These are phyloP conservation scores for Plantago major DNA, from an alignment of 257 asterid genomes.

Conservation along the genomic window DNA sequence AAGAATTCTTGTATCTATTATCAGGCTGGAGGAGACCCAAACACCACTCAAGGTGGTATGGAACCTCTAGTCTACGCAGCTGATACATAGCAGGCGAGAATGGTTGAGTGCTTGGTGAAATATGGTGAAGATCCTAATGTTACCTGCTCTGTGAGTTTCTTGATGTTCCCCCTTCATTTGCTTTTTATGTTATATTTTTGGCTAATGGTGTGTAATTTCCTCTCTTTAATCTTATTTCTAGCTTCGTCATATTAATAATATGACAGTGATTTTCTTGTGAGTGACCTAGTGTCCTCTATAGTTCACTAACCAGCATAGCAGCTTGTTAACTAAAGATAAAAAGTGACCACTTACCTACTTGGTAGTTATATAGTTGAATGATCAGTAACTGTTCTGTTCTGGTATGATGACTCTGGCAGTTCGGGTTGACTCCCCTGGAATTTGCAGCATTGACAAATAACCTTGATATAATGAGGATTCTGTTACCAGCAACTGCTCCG, in stretches of 20 bases:
- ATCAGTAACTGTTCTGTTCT: neutral
- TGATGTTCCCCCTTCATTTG: neutral
- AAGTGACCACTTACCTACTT: no score
- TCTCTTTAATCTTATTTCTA: no score
- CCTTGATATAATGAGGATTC: conserved; percentile 1
- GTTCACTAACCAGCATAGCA: no score
- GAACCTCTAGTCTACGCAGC: conserved; percentile 24
- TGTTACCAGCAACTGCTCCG: conserved; percentile 23
- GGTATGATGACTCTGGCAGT: neutral
- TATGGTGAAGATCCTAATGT: conserved; percentile 19
- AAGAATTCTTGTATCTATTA: neutral
- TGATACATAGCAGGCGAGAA: neutral
- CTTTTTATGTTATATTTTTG: neutral
- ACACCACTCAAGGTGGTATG: neutral
- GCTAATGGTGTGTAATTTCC: no score
- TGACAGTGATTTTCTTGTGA: no score
- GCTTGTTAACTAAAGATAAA: no score
- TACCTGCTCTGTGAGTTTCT: conserved; percentile 4
- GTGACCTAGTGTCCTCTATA: no score
- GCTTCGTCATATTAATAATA: no score
- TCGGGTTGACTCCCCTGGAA: conserved; percentile 20
- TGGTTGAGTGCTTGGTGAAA: conserved; percentile 13
- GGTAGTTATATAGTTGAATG: no score
- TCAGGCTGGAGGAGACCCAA: conserved; percentile 31
- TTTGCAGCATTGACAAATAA: conserved; percentile 5